phyloP scores from a whole-genome alignment of 1,284 basidiomycete genomes.

The Ustanciosporium gigantosporum region DNA sequence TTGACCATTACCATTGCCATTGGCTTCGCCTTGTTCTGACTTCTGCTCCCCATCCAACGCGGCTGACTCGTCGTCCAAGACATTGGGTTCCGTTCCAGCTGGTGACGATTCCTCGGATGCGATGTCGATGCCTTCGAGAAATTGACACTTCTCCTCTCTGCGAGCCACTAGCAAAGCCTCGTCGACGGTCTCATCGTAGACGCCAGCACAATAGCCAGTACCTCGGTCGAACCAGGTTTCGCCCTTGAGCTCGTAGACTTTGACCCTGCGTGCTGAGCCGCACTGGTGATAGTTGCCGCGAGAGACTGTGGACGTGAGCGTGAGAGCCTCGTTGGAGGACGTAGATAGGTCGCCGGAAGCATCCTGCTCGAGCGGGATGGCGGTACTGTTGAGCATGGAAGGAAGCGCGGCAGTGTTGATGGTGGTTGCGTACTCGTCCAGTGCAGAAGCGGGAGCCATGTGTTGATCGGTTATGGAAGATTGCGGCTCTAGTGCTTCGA shows the following conservation, averaged over 20 bases:
- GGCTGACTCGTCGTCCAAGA: not conserved
- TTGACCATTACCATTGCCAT: not conserved
- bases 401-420: conserved; percentile 26
- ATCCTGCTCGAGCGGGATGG: conserved; percentile 32
- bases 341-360: conserved; percentile 35
- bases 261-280: conserved; percentile 58
- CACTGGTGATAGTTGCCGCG: conserved; percentile 58
- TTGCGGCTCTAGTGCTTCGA: conserved; percentile 10
- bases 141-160: conserved; percentile 51
- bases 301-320: conserved; percentile 51
- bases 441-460: conserved; percentile 11
- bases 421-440: too few species aligned
- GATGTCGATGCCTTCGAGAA: conserved; percentile 41
- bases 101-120: conserved; percentile 14
- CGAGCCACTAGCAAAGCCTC: conserved; percentile 57
- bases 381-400: conserved; percentile 38
- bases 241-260: conserved; percentile 57
- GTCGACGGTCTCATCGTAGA: conserved; percentile 57
- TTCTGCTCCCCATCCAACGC: too few species aligned
- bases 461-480: conserved; percentile 3
- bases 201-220: conserved; percentile 59
- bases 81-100: not conserved
- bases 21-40: not conserved
- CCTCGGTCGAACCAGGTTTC: conserved; percentile 58
- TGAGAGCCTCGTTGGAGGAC: conserved; percentile 38